Evolutionary conservation across 2,329 filamentous ascomycete species (phyloP).

Genomic region (Albifimbria verrucaria): DNA sequence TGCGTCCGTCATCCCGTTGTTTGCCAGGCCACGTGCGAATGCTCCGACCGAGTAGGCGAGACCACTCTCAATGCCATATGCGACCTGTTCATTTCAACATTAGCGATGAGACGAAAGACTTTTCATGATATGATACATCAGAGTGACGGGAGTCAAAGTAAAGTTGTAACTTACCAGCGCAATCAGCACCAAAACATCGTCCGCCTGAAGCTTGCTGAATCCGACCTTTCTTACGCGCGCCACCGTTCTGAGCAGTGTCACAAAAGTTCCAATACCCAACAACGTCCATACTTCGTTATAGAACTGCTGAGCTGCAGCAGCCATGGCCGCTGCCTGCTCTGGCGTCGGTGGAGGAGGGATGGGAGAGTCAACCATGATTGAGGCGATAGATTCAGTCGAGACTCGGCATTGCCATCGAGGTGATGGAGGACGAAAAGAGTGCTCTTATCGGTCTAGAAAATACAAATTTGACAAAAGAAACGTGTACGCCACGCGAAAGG

Average conservation of each 20-base stretch:
- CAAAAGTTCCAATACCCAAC: constrained; percentile 40
- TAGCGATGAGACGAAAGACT: constrained; percentile 30
- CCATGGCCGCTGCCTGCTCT: constrained; percentile 12
- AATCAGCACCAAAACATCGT: constrained; percentile 21
- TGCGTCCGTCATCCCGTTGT: constrained; percentile 50
- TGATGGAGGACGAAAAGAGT: too few species aligned
- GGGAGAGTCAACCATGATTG: neutral
- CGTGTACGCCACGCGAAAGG: too few species aligned
- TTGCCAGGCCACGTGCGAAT: constrained; percentile 46
- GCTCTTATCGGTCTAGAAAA: too few species aligned
- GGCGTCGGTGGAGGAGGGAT: constrained; percentile 4
- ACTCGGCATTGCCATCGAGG: too few species aligned
- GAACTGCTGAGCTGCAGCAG: constrained; percentile 14
- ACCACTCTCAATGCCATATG: constrained; percentile 47
- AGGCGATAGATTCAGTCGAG: too few species aligned
- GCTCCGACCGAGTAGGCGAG: constrained; percentile 46
- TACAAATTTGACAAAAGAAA: too few species aligned
- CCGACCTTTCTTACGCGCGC: constrained; percentile 45
- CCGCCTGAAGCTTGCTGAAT: constrained; percentile 13
- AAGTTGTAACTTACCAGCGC: constrained; percentile 3
- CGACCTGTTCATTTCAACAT: constrained; percentile 37
- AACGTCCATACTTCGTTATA: constrained; percentile 33
- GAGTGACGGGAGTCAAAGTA: constrained; percentile 24
- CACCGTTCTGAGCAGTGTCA: constrained; percentile 46
- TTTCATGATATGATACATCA: constrained; percentile 9